Percentiles rank a stretch among this genome's conserved stretches.
Evolutionary conservation across 441 rosid species (phyloP).

Genomic region (Brassica balearica): DNA sequence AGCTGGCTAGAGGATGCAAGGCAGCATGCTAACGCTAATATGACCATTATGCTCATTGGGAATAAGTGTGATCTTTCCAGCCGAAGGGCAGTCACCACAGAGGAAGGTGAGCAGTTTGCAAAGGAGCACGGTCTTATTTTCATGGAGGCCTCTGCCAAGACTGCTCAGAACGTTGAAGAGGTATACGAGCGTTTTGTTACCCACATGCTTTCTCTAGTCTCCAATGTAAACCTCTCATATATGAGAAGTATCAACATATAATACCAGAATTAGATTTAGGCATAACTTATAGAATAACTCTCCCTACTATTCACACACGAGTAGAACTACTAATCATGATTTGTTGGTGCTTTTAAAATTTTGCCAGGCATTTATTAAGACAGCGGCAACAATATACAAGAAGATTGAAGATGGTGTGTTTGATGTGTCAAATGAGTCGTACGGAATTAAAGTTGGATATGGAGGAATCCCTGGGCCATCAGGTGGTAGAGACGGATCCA

Average conservation of each 20-base stretch:
- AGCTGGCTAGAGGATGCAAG: constrained; percentile 99
- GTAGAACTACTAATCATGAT: neutral
- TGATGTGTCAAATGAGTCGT: constrained; percentile 95
- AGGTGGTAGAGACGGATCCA: constrained; percentile 84
- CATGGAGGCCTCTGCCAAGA: constrained; percentile 99
- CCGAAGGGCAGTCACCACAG: constrained; percentile 92
- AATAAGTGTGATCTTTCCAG: constrained; percentile 97
- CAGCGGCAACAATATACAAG: constrained; percentile 94
- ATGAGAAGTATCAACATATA: neutral
- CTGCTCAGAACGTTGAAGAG: constrained; percentile 99
- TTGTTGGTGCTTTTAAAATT: constrained; percentile 5
- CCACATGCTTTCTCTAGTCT: constrained; percentile 10
- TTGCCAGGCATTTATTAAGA: constrained; percentile 87
- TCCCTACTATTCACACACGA: neutral
- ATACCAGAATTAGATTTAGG: constrained; percentile 2
- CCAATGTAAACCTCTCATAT: neutral
- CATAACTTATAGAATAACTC: too few species aligned
- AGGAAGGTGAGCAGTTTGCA: constrained; percentile 98
- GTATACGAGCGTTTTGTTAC: constrained; percentile 31
- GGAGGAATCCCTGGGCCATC: constrained; percentile 97
- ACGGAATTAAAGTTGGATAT: constrained; percentile 96
- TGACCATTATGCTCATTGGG: constrained; percentile 97
- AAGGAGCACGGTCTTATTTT: constrained; percentile 95
- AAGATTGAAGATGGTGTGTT: constrained; percentile 98
- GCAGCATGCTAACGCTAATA: constrained; percentile 98